phyloP scores from a whole-genome alignment of 257 asterid species.

The Hygrophila difformis region DNA sequence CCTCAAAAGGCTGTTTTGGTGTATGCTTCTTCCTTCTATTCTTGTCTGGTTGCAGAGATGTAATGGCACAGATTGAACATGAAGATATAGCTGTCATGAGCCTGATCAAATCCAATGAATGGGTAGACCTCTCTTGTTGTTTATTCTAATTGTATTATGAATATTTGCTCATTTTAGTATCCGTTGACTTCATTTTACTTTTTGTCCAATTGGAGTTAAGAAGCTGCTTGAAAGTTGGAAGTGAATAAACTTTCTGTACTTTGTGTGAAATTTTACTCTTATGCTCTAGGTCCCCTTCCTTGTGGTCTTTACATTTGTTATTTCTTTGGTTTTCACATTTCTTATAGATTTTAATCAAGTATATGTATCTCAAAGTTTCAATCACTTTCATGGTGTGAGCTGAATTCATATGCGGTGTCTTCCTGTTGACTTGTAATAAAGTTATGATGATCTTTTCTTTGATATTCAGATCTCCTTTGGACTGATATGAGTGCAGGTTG shows the following conservation, averaged over 20 bases:
- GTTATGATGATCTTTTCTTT: slow-evolving; percentile 7
- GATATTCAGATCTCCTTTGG: slow-evolving; percentile 1
- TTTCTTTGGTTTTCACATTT: too few relatives aligned
- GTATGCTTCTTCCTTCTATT: slow-evolving; percentile 13
- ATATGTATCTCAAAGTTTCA: slow-evolving; percentile 1
- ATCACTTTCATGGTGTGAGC: background rate
- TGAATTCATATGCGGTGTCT: too few relatives aligned
- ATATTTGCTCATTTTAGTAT: background rate
- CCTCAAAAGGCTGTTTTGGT: slow-evolving; percentile 4
- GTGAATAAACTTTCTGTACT: too few relatives aligned
- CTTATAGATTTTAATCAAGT: too few relatives aligned
- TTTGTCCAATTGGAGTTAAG: too few relatives aligned
- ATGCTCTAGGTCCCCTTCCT: too few relatives aligned
- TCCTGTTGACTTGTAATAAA: too few relatives aligned
- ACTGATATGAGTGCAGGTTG: slow-evolving; percentile 36
- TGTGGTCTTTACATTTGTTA: too few relatives aligned
- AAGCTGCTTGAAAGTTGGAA: too few relatives aligned
- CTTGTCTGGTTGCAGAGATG: slow-evolving; percentile 35
- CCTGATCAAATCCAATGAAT: slow-evolving; percentile 53
- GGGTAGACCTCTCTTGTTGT: slow-evolving; percentile 36
- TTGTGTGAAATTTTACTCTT: too few relatives aligned
- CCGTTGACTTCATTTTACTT: too few relatives aligned
- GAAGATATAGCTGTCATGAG: slow-evolving; percentile 58
- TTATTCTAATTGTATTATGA: background rate
- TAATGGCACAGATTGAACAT: slow-evolving; percentile 68